Evolutionary conservation across 73 alveolate genomes (phyloP).

Genomic region (Paramecium sexaurelia): DNA sequence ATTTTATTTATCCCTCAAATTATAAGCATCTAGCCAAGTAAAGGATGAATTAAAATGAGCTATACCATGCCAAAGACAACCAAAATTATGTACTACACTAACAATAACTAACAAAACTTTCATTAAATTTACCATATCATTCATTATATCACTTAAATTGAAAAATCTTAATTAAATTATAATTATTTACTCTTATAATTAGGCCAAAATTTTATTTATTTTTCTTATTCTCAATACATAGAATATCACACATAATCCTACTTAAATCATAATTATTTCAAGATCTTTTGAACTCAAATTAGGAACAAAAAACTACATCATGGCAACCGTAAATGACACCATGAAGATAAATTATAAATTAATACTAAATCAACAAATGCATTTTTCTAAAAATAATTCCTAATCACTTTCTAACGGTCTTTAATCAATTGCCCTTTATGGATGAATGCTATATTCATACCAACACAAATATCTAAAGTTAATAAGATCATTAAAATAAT

Average conservation of each 20-base stretch:
- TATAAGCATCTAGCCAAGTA: constrained; percentile 29
- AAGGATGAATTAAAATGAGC: background rate
- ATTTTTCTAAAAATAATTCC: background rate
- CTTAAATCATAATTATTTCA: background rate
- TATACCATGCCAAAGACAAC: constrained; percentile 47
- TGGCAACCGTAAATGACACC: background rate
- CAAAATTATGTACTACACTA: constrained; percentile 43
- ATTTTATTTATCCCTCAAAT: background rate
- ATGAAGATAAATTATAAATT: background rate
- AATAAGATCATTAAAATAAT: background rate
- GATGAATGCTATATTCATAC: constrained; percentile 29
- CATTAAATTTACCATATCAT: background rate
- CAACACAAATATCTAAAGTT: background rate
- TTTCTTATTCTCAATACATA: constrained; percentile 18
- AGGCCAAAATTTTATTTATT: constrained; percentile 27
- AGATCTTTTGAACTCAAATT: background rate
- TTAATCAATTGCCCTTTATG: background rate
- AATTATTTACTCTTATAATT: background rate
- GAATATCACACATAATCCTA: background rate
- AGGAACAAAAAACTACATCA: background rate
- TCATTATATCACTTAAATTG: background rate
- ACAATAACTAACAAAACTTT: background rate
- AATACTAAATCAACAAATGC: constrained; percentile 41
- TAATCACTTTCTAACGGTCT: background rate
- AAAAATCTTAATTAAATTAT: background rate